Evolutionary conservation across 345 rosid species (phyloP).

Genomic region (Erysimum cheiranthoides): DNA sequence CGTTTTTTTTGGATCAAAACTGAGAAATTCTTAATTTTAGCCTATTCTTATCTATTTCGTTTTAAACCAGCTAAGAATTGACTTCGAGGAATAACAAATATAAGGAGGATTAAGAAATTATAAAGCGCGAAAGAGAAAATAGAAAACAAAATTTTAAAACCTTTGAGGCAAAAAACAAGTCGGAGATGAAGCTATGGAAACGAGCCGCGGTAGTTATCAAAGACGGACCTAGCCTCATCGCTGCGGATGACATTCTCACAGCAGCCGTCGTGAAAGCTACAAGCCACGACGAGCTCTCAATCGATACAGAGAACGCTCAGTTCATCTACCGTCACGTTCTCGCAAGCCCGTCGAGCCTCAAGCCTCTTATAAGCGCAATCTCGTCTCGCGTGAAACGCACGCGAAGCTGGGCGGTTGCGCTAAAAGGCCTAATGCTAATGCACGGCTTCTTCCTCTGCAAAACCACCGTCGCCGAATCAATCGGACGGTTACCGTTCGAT

Average conservation of each 20-base stretch:
- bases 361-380: constrained; percentile 57
- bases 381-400: constrained; percentile 66
- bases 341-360: constrained; percentile 56
- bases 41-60: constrained; percentile 9
- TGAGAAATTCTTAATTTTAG: constrained; percentile 37
- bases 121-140: constrained; percentile 17
- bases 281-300: constrained; percentile 63
- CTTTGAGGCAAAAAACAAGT: neutral
- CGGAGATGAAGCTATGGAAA: constrained; percentile 64
- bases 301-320: constrained; percentile 65
- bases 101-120: neutral
- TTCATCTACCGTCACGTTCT: constrained; percentile 65
- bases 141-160: neutral
- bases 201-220: constrained; percentile 67
- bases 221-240: constrained; percentile 62
- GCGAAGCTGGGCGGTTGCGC: constrained; percentile 73
- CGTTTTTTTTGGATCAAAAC: neutral
- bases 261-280: constrained; percentile 76
- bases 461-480: constrained; percentile 49
- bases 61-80: constrained; percentile 1
- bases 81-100: neutral
- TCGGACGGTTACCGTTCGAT: constrained; percentile 75
- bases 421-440: constrained; percentile 75
- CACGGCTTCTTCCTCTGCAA: constrained; percentile 78
- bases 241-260: constrained; percentile 60